These are phyloP conservation scores for Scedosporium dehoogii DNA, from an alignment of 2,329 filamentous ascomycete genomes.

Conservation along the genomic window DNA sequence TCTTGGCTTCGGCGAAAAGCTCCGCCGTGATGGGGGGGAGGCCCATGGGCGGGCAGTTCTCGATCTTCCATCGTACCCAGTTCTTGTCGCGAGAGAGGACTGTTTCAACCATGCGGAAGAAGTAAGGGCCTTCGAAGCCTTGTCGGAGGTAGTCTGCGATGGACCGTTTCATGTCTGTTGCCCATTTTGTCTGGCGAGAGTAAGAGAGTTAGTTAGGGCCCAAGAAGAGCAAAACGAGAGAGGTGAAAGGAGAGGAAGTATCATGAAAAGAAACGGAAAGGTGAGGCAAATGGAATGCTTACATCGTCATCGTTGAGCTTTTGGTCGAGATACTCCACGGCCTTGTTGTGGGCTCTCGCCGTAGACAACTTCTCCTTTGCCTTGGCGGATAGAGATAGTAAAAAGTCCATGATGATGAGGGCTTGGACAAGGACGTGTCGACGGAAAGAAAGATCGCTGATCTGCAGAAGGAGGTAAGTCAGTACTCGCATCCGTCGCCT, in stretches of 20 bases:
- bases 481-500: background rate
- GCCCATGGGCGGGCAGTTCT: conserved; percentile 83
- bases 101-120: conserved; percentile 93
- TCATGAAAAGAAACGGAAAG: background rate
- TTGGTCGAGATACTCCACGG: conserved; percentile 72
- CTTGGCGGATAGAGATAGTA: conserved; percentile 77
- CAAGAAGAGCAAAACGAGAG: background rate
- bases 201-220: conserved; percentile 8
- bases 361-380: conserved; percentile 70
- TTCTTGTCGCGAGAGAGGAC: conserved; percentile 94
- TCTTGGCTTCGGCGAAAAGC: conserved; percentile 61
- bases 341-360: conserved; percentile 64
- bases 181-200: conserved; percentile 64
- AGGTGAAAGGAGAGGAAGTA: background rate
- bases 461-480: conserved; percentile 32
- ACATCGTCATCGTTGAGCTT: conserved; percentile 75
- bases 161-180: conserved; percentile 60
- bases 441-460: conserved; percentile 89
- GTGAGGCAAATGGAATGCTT: conserved; percentile 24
- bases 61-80: conserved; percentile 97
- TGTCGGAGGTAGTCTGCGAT: conserved; percentile 79
- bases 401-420: conserved; percentile 87
- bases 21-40: conserved; percentile 58
- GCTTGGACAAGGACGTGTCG: conserved; percentile 92
- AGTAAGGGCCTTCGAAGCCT: conserved; percentile 79